A percentile compares a stretch with the other conserved stretches of the same genome.
Evolutionary conservation across 352 stramenopile species (phyloP).

Genomic region (Peronospora tabacina): DNA sequence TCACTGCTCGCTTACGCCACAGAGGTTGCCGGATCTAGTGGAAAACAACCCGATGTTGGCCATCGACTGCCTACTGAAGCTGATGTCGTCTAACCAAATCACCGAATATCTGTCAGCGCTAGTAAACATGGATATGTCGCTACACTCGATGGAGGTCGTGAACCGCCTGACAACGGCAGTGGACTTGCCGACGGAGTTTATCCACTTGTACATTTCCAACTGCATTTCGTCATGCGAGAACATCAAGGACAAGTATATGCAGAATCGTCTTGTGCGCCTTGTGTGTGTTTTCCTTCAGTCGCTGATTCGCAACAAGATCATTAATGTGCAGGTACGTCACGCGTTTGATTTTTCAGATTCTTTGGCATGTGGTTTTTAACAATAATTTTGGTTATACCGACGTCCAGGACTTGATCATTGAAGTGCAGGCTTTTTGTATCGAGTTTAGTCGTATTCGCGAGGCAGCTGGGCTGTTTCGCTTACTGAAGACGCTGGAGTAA

Average conservation of each 20-base stretch:
- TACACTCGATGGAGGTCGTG: conserved; percentile 98
- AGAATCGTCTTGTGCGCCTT: conserved; percentile 95
- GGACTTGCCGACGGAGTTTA: conserved; percentile 94
- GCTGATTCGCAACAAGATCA: conserved; percentile 98
- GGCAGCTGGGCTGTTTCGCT: conserved; percentile 93
- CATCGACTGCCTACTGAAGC: conserved; percentile 92
- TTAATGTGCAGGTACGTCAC: conserved; percentile 91
- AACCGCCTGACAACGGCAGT: conserved; percentile 90
- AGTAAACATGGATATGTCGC: conserved; percentile 98
- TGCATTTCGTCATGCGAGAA: conserved; percentile 98
- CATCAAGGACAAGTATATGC: conserved; percentile 97
- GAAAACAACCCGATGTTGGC: conserved; percentile 98
- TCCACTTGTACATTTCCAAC: conserved; percentile 98
- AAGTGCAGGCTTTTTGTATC: conserved; percentile 99
- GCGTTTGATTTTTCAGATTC: neutral
- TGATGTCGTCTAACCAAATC: conserved; percentile 87
- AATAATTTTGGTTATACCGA: conserved; percentile 7
- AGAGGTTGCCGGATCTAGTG: conserved; percentile 93
- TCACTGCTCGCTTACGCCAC: conserved; percentile 88
- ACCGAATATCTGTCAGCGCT: conserved; percentile 95
- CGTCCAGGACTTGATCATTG: conserved; percentile 93
- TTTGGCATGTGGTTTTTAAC: conserved; percentile 10
- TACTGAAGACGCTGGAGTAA: conserved; percentile 95
- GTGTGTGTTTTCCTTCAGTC: conserved; percentile 98
- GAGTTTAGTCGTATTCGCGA: conserved; percentile 97